These are phyloP conservation scores for Chytriomyces hyalinus DNA, from an alignment of 192 early-diverging fungal genomes.

Conservation along the genomic window DNA sequence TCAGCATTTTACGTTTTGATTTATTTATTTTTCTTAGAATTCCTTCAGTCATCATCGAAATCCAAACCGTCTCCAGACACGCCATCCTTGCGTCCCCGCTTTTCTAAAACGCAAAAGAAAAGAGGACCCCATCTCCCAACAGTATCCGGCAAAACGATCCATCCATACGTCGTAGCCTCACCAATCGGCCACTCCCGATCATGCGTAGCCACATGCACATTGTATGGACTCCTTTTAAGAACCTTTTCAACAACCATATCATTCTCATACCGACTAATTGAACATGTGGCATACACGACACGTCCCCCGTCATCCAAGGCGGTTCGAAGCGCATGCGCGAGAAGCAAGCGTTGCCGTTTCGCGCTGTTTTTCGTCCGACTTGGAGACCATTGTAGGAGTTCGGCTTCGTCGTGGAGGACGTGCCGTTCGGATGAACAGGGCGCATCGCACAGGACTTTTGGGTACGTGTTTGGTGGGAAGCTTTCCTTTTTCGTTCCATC, in stretches of 20 bases:
- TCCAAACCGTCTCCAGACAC: not conserved
- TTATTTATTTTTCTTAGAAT: too few relatives aligned
- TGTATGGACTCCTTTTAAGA: constrained; percentile 37
- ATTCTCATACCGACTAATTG: constrained; percentile 55
- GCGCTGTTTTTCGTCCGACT: constrained; percentile 44
- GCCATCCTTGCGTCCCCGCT: constrained; percentile 8
- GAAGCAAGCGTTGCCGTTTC: constrained; percentile 46
- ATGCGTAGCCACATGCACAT: constrained; percentile 19
- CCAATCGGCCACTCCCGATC: constrained; percentile 49
- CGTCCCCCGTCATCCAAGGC: constrained; percentile 42
- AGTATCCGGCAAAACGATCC: constrained; percentile 61
- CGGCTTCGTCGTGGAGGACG: constrained; percentile 50
- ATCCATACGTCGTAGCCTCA: constrained; percentile 56
- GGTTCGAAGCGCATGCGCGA: constrained; percentile 45
- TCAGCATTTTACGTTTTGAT: too few relatives aligned
- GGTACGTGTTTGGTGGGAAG: constrained; percentile 29
- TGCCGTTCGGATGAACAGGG: constrained; percentile 63
- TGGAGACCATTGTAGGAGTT: constrained; percentile 53
- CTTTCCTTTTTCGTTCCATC: constrained; percentile 13
- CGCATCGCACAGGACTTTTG: constrained; percentile 59
- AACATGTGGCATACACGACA: constrained; percentile 61
- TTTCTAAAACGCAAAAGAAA: constrained; percentile 51
- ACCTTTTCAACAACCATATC: constrained; percentile 54
- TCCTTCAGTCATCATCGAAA: not conserved
- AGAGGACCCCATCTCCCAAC: constrained; percentile 60